These are phyloP conservation scores for Fusarium aywerte DNA, from an alignment of 2,329 filamentous ascomycete genomes.

Conservation along the genomic window DNA sequence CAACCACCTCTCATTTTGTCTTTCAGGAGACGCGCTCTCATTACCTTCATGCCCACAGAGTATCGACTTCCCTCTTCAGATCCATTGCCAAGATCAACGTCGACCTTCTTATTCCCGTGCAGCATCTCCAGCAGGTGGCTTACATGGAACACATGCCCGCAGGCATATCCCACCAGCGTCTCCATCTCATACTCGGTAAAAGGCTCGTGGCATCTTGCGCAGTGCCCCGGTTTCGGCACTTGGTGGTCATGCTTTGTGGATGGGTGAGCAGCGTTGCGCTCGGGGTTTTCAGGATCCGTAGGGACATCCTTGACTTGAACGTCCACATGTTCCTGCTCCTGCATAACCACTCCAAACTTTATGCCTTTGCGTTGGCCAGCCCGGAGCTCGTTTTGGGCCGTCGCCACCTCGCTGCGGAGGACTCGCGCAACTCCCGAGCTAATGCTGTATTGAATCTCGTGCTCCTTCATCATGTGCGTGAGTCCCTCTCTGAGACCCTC, in stretches of 20 bases:
- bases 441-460: slow-evolving; percentile 94
- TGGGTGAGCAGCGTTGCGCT: slow-evolving; percentile 29
- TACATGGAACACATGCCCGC: slow-evolving; percentile 84
- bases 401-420: slow-evolving; percentile 84
- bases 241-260: slow-evolving; percentile 47
- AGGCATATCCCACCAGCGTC: slow-evolving; percentile 82
- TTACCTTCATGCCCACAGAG: slow-evolving; percentile 87
- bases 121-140: slow-evolving; percentile 72
- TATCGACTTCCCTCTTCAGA: slow-evolving; percentile 61
- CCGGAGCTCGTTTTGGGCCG: slow-evolving; percentile 82
- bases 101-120: slow-evolving; percentile 57
- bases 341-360: slow-evolving; percentile 80
- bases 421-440: slow-evolving; percentile 89
- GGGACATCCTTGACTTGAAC: slow-evolving; percentile 55
- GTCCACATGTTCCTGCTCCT: slow-evolving; percentile 57
- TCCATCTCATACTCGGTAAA: slow-evolving; percentile 73
- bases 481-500: slow-evolving; percentile 89
- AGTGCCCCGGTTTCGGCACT: slow-evolving; percentile 63
- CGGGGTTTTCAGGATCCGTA: slow-evolving; percentile 42
- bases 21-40: slow-evolving; percentile 80
- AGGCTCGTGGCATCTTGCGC: slow-evolving; percentile 65
- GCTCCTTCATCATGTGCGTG: slow-evolving; percentile 90
- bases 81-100: slow-evolving; percentile 59
- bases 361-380: slow-evolving; percentile 85
- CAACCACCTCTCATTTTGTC: slow-evolving; percentile 75